Evolutionary conservation across 2,329 filamentous ascomycete genomes (phyloP), one percentile per base, ranked within the genome.

Genomic region (Arthrobotrys megalospora): DNA sequence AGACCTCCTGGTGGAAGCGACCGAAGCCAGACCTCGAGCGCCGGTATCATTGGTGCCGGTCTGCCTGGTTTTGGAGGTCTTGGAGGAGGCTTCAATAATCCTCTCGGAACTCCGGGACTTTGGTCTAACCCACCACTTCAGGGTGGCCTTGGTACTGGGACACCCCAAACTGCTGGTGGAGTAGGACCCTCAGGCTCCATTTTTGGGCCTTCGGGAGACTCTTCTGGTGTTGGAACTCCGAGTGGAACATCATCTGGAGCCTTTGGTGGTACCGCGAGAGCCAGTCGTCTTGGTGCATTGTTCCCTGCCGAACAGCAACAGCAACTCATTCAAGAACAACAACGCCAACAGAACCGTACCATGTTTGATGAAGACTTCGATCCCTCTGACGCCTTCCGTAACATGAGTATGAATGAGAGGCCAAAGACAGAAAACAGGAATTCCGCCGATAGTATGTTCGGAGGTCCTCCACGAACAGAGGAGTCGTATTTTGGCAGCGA

Each of bases 21-120:
- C 83, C 91, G 95, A 19, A 97, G 94, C 83, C 94, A 97, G 84
- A 97, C 93, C 0, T 97, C 94, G 0, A 97, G 94, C 82, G 92
- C 91, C 14, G 73, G 73, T 21, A 71, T 77, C 21, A 71, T 77
- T 16, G 92, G 93, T 11, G 90, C 92, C 28, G 89, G 88, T 28
- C 85, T 93, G 16, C 87, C 88, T 72, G 87, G 86, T 43, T 85
- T 92, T 64, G 86, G 87, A 24, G 85, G 85, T 43, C 79, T 86
- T 47, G 84, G 85, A 48, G 84, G 85, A 36, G 85, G 84, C 0
- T 82, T 89, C 84, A 86, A 85, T 91, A 91, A 85, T 86, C 89
- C 66, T 85, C 88, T 16, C 87, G 89, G 43, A 89, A 90, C 80
- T 87, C 90, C 47, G 88, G 90, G 76, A 92, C 90, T 1, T 91